Evolutionary conservation across 495 filamentous ascomycete genomes (phyloP), one percentile per base, ranked within the genome.

Genomic region (Letharia lupina): DNA sequence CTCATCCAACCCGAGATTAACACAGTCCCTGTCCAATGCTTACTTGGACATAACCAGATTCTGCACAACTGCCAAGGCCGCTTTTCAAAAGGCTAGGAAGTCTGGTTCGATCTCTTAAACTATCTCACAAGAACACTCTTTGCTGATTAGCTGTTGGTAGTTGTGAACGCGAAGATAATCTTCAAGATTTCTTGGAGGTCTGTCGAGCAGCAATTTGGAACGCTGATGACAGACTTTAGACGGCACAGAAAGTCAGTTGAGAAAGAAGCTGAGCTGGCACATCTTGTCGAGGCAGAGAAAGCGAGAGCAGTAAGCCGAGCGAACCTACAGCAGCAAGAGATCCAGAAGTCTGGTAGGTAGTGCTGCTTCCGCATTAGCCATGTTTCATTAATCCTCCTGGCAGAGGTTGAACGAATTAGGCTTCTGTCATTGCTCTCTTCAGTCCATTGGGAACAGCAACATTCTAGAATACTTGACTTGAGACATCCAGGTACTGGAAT

Each of bases 251-350:
- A 66, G 45, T 61, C 40, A 1, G 65, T 66, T 13, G 59, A 66
- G n/a, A 66, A 62, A 60, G 65, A 66, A 52, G 65, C 65, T 23
- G 65, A 60, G 10, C n/a, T 63, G 11, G 33, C 59, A 13, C 47
- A 66, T 40, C 31, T 66, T 20, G 39, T 66, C 31, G 65, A 66
- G 60, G 59, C 65, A 31, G 31, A 45, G 4, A 44, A 28, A 37
- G 65, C 54, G 23, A 44, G 59, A 54, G 42, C 59, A 20, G 13
- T 63, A 3, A 28, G 11, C 1, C 48, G 23, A 28, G 48, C 48
- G 5, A 10, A 52, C 11, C 41, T 44, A 44, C 11, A 44, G 41
- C n/a, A 52, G 31, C 48, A 52, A 15, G 1, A 52, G 11, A n/a
- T n/a, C n/a, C 48, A 52, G 23, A 52, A 31, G 9, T 52, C 23